phyloP scores from a whole-genome alignment of 345 rosid species.

The Ceriops zippeliana region DNA sequence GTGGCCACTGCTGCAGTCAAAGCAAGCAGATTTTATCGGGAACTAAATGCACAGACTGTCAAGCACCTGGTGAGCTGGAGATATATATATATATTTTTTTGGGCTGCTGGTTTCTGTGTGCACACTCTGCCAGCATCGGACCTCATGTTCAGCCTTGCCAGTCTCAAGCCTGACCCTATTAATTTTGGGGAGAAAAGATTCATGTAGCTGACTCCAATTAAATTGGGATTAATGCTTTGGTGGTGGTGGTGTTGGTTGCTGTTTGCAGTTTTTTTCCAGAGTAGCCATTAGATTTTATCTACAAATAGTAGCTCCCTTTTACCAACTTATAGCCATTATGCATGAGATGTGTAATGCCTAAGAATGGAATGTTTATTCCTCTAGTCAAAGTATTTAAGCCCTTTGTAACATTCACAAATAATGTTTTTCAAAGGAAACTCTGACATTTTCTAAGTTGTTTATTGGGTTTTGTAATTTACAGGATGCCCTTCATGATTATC shows the following conservation, averaged over 20 bases:
- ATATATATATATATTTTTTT: not conserved
- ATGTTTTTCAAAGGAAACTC: no score
- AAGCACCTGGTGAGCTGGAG: conserved; percentile 76
- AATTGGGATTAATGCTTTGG: no score
- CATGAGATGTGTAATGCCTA: not conserved
- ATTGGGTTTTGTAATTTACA: conserved; percentile 24
- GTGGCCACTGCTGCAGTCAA: conserved; percentile 94
- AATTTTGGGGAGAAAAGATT: no score
- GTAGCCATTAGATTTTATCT: no score
- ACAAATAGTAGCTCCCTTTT: not conserved
- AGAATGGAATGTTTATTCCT: no score
- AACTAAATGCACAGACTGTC: conserved; percentile 77
- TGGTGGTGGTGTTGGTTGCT: not conserved
- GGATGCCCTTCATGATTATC: conserved; percentile 91
- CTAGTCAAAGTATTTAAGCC: not conserved
- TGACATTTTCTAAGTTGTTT: no score
- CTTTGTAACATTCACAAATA: not conserved
- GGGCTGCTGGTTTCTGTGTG: no score
- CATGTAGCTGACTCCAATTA: no score
- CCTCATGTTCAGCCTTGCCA: no score
- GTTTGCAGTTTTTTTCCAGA: not conserved
- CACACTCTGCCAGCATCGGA: no score
- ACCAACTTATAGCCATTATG: not conserved
- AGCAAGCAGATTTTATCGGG: conserved; percentile 94
- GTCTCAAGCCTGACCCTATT: no score